Evolutionary conservation across 1,139 yeast genomes (phyloP).

Genomic region (Kluyveromyces sp.): DNA sequence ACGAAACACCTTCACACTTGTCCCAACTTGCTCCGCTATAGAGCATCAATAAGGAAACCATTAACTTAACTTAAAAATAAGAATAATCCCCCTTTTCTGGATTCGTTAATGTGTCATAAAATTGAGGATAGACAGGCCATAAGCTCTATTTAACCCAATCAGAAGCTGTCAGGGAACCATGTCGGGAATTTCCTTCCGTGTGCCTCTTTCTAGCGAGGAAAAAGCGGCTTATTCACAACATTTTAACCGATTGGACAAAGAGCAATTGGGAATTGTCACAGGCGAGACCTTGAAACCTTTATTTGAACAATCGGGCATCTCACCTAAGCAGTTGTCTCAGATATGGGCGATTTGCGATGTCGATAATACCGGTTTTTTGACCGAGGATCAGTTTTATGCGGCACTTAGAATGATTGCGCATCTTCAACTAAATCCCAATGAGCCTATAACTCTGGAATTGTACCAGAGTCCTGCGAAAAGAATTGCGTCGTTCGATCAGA

Average conservation of each 20-base stretch:
- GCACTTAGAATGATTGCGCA: slow-evolving; percentile 90
- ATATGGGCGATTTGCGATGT: slow-evolving; percentile 92
- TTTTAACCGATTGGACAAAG: slow-evolving; percentile 74
- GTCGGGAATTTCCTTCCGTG: slow-evolving; percentile 27
- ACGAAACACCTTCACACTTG: too few relatives aligned
- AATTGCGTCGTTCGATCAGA: slow-evolving; percentile 35
- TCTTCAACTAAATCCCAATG: slow-evolving; percentile 45
- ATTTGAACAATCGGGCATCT: slow-evolving; percentile 79
- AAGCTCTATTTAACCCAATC: too few relatives aligned
- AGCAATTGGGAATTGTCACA: slow-evolving; percentile 72
- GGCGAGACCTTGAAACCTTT: slow-evolving; percentile 86
- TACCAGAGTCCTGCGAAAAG: slow-evolving; percentile 24
- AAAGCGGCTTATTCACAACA: slow-evolving; percentile 63
- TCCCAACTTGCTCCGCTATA: too few relatives aligned
- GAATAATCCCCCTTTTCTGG: too few relatives aligned
- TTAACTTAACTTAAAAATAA: too few relatives aligned
- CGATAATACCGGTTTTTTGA: slow-evolving; percentile 76
- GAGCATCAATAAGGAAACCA: too few relatives aligned
- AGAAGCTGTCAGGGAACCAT: slow-evolving; percentile 9
- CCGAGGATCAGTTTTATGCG: slow-evolving; percentile 71
- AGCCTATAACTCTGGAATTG: slow-evolving; percentile 21
- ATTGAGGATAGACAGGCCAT: too few relatives aligned
- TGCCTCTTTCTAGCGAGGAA: slow-evolving; percentile 69
- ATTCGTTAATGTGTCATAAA: background rate
- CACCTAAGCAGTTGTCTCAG: slow-evolving; percentile 74